Evolutionary conservation across 306 rosid genomes (phyloP), one percentile per base, ranked within the genome.

Genomic region (Prunus dulcis): DNA sequence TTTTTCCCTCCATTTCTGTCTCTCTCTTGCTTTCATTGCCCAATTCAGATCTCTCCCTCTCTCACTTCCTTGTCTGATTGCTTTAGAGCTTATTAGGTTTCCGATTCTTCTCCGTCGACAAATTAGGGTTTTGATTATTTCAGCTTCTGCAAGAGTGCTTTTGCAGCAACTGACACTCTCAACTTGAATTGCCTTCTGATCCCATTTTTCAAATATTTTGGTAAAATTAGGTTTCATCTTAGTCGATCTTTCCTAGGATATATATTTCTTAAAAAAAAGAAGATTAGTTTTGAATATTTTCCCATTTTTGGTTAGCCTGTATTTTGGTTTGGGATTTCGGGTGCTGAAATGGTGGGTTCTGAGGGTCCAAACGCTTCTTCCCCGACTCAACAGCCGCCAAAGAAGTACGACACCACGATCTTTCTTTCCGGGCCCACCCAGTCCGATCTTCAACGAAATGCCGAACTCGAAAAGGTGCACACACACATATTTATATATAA

Each of bases 361-460:
- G 89, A 60, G 69, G 78, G 76, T 76, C 86, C 86, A 13, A 53
- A 25, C 61, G 88, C 82, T 45, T 73, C 86, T 25, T 77, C 85
- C 49, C 69, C 87, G 68, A 64, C 80, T 32, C 78, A 87, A 1
- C 83, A 64, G 64, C 84, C 82, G 77, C 60, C 87, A 72, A 78
- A 75, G 81, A 83, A 61, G 46, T 78, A 63, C 80, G 93, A 90
- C 38, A 88, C 89, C 74, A 85, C 96, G 13, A 84, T 95, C 78
- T 92, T 93, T 62, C 84, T 89, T 25, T 86, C 97, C 12, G 97
- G 96, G 38, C 99, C 99, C 50, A 79, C 87, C 73, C 87, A 88
- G 9, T 79, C 96, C 18, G 97, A 95, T 88, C 79, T 79, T 53
- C 83, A 80, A 2, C 96, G 96, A 38, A 95, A 92, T 81, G 55